Evolutionary conservation across 768 basidiomycete genomes (phyloP).

Genomic region (Tylopilus sp.): DNA sequence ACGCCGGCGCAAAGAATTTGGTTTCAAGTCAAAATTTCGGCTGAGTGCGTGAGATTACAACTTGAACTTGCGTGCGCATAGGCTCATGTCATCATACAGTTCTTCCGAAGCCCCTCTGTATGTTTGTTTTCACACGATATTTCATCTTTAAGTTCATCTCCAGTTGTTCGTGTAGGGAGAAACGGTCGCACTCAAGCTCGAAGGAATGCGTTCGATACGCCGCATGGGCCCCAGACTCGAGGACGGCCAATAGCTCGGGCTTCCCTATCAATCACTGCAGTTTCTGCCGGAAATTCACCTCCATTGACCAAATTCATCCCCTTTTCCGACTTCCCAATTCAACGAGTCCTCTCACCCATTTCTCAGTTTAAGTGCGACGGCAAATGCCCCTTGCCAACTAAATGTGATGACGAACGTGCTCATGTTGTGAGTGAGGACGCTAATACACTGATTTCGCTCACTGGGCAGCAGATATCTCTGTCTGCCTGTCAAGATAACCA

Average conservation of each 20-base stretch:
- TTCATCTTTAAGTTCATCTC: background rate
- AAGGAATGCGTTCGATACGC: background rate
- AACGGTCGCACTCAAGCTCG: background rate
- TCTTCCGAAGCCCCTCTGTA: slow-evolving; percentile 9
- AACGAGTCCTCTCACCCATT: slow-evolving; percentile 21
- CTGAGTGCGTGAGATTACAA: slow-evolving; percentile 10
- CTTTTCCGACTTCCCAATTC: slow-evolving; percentile 1
- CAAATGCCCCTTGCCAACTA: slow-evolving; percentile 4
- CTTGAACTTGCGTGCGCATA: background rate
- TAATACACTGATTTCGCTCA: background rate
- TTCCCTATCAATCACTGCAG: slow-evolving; percentile 8
- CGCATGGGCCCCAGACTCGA: slow-evolving; percentile 1
- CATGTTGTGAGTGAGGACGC: slow-evolving; percentile 21
- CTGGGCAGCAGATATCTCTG: slow-evolving; percentile 19
- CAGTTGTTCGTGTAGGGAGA: slow-evolving; percentile 2
- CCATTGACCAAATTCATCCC: slow-evolving; percentile 11
- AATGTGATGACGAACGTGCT: slow-evolving; percentile 9
- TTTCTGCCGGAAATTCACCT: slow-evolving; percentile 20
- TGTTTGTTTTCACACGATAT: background rate
- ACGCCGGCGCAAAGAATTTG: background rate
- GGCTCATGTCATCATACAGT: slow-evolving; percentile 2
- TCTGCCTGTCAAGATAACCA: slow-evolving; percentile 30
- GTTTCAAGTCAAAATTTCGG: background rate
- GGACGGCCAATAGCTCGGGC: slow-evolving; percentile 13
- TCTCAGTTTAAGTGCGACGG: slow-evolving; percentile 21